Evolutionary conservation across 139 green algal genomes (phyloP).

Genomic region (Chlorella sp.): DNA sequence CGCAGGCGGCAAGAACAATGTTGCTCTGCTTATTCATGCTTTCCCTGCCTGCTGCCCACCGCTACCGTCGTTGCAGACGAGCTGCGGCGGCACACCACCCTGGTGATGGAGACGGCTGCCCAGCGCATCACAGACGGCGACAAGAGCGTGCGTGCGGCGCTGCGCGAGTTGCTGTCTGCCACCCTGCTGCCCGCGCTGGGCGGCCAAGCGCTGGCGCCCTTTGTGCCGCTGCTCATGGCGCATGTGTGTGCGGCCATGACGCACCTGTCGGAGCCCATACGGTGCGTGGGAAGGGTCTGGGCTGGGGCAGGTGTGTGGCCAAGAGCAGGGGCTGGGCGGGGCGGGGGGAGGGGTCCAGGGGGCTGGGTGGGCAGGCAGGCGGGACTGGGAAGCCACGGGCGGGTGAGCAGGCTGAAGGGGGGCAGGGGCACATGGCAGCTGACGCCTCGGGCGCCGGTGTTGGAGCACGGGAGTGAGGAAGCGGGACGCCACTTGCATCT

Average conservation of each 20-base stretch:
- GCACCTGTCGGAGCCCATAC: conserved; percentile 47
- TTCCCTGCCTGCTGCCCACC: not conserved
- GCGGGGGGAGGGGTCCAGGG: too few species aligned
- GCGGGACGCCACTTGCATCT: conserved; percentile 48
- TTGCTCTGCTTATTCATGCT: conserved; percentile 14
- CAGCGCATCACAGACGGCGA: conserved; percentile 73
- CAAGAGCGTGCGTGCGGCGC: conserved; percentile 54
- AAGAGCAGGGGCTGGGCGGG: too few species aligned
- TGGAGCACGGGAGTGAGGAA: conserved; percentile 59
- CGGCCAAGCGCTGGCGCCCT: conserved; percentile 63
- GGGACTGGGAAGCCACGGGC: too few species aligned
- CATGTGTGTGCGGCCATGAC: conserved; percentile 82
- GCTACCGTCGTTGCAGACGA: conserved; percentile 37
- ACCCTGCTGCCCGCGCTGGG: conserved; percentile 66
- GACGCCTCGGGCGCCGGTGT: too few species aligned
- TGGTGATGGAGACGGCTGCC: conserved; percentile 47
- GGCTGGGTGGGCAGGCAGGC: too few species aligned
- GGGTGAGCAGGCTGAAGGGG: too few species aligned
- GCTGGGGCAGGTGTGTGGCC: not conserved
- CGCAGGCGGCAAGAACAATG: conserved; percentile 62
- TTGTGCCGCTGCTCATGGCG: conserved; percentile 84
- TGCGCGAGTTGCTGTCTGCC: conserved; percentile 52
- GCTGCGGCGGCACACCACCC: conserved; percentile 36
- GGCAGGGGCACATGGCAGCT: too few species aligned
- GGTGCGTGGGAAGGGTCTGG: conserved; percentile 16